Evolutionary conservation across 352 stramenopile species (phyloP), one percentile per base, ranked within the genome.

Genomic region (Pythium volutum): DNA sequence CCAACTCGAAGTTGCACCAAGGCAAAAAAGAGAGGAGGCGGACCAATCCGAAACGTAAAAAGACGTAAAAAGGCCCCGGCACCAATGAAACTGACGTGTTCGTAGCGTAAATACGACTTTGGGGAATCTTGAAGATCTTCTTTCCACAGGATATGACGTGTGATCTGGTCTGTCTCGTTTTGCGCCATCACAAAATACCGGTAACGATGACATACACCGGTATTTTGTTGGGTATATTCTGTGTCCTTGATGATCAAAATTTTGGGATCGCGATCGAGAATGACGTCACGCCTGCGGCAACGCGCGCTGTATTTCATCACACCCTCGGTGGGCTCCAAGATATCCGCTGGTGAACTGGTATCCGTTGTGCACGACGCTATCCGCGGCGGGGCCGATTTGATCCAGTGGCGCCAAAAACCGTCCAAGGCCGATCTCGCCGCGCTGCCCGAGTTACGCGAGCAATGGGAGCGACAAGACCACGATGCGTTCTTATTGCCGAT

Each of bases 261-360:
- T 18, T 56, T 23, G 34, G 31, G 22, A 34, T 26, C 14, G 31
- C 31, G 47, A 11, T n/a, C 25, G 7, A 51, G 7, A 33, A 62
- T 63, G 58, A 55, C 57, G 46, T 61, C 42, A 58, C 39, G 49
- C 10, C 25, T 69, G 43, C 36, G 51, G 23, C 55, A 66, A 14
- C 72, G 67, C 23, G 42, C 51, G 64, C 75, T 87, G 49, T 87
- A 87, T 68, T 84, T 85, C 73, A 82, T 87, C 68, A 87, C 77
- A 36, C 77, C 77, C 26, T 79, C 75, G 2, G 66, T 77, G 9
- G 68, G 73, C 16, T 39, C 36, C 42, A 58, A 60, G 27, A 33
- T 79, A 48, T 51, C 55, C 3, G 38, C 75, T 10, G 18, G 53
- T 20, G 62, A 68, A 26, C 65, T 87, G 15, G 42, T 72, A 20